Conservation (phyloP, 2,329 filamentous ascomycete species). For the Seiridium unicorne region DNA sequence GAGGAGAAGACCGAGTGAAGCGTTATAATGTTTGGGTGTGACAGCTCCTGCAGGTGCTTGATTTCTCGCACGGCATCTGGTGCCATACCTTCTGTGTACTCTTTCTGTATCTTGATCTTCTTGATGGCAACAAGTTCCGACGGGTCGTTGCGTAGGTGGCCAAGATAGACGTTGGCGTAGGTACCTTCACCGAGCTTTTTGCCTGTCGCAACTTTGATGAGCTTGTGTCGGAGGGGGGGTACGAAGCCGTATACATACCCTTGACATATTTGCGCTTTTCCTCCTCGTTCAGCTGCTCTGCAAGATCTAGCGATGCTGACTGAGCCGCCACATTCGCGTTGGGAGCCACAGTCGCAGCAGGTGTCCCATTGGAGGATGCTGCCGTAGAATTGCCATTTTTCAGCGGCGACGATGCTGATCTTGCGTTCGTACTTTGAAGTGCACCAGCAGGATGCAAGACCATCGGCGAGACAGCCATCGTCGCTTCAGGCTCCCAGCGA, state of each 20-base stretch:
- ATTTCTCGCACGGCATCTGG: slow-evolving; percentile 96
- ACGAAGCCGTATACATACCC: slow-evolving; percentile 44
- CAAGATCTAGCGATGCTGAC: slow-evolving; percentile 48
- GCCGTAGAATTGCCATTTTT: slow-evolving; percentile 39
- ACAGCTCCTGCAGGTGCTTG: slow-evolving; percentile 90
- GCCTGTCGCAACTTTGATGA: slow-evolving; percentile 44
- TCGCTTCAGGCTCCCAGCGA: background rate
- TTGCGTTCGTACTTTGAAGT: slow-evolving; percentile 21
- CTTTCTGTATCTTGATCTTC: slow-evolving; percentile 84
- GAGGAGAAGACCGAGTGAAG: slow-evolving; percentile 91
- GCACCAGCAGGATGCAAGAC: slow-evolving; percentile 25
- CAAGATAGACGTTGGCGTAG: slow-evolving; percentile 93
- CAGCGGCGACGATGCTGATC: slow-evolving; percentile 41
- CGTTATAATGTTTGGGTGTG: slow-evolving; percentile 92
- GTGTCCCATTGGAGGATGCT: slow-evolving; percentile 45
- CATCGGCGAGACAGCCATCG: slow-evolving; percentile 31
- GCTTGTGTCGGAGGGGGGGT: background rate
- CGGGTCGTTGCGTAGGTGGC: slow-evolving; percentile 73
- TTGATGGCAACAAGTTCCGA: slow-evolving; percentile 82
- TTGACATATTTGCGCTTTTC: slow-evolving; percentile 89
- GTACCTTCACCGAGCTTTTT: slow-evolving; percentile 95
- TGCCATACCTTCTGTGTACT: slow-evolving; percentile 87
- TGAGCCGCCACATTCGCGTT: slow-evolving; percentile 26
- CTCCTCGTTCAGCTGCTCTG: slow-evolving; percentile 79
- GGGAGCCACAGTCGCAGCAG: slow-evolving; percentile 26